phyloP scores from a whole-genome alignment of 2,329 filamentous ascomycete genomes.

The Bipolaris sorokiniana region DNA sequence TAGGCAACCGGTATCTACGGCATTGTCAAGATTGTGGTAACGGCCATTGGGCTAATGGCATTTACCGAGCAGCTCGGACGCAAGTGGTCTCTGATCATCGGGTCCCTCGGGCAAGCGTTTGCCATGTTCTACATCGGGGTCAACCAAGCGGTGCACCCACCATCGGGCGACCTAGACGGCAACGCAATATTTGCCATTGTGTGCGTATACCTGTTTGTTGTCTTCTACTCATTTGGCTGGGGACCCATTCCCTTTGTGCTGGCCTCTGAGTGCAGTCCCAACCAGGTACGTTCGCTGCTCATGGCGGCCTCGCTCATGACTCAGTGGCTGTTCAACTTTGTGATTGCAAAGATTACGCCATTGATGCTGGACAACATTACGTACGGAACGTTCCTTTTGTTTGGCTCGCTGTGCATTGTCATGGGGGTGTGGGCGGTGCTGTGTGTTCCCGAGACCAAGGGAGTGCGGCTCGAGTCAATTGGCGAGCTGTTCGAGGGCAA shows the following conservation, averaged over 20 bases:
- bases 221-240: constrained; percentile 57
- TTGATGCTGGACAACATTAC: constrained; percentile 53
- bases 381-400: constrained; percentile 54
- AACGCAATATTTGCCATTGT: constrained; percentile 56
- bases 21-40: constrained; percentile 55
- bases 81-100: constrained; percentile 54
- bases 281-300: constrained; percentile 51
- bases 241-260: constrained; percentile 55
- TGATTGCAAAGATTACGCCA: constrained; percentile 48
- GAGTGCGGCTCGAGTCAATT: constrained; percentile 52
- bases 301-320: constrained; percentile 56
- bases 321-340: constrained; percentile 51
- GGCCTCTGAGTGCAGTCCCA: constrained; percentile 51
- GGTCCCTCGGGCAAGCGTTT: constrained; percentile 52
- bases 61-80: constrained; percentile 55
- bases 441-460: constrained; percentile 54
- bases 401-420: constrained; percentile 50
- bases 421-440: constrained; percentile 53
- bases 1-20: constrained; percentile 48
- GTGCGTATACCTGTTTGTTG: constrained; percentile 58
- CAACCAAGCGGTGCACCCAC: constrained; percentile 46
- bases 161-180: constrained; percentile 43
- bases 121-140: constrained; percentile 50
- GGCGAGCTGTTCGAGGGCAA: constrained; percentile 52
- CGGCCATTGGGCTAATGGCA: constrained; percentile 52